Evolutionary conservation across 805 yeast species (phyloP).

Genomic region (Ogataea saltuana): DNA sequence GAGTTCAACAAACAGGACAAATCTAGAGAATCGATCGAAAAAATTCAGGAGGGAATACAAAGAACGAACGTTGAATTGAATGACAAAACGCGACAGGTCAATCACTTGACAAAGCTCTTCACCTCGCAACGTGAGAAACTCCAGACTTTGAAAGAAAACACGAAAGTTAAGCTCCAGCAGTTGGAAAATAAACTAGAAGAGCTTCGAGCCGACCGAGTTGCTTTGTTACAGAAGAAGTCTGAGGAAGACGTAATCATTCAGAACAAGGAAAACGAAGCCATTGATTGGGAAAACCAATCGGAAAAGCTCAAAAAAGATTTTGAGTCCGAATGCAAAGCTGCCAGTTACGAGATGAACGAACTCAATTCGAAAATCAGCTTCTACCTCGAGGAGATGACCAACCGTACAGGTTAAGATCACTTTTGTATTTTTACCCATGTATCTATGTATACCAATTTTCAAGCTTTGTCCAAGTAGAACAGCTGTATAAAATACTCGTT

Average conservation of each 20-base stretch:
- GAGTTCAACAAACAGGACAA: conserved; percentile 45
- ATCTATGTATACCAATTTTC: too few relatives aligned
- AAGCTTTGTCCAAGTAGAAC: conserved; percentile 42
- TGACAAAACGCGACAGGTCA: conserved; percentile 36
- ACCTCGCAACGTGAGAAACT: conserved; percentile 20
- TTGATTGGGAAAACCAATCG: conserved; percentile 35
- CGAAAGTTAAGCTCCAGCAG: conserved; percentile 43
- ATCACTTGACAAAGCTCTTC: conserved; percentile 41
- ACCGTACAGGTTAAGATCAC: conserved; percentile 18
- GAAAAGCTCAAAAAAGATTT: conserved; percentile 42
- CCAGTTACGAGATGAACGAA: conserved; percentile 54
- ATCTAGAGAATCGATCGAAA: conserved; percentile 26
- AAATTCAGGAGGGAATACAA: conserved; percentile 30
- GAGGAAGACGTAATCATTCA: conserved; percentile 46
- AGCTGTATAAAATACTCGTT: conserved; percentile 72
- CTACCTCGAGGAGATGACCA: conserved; percentile 54
- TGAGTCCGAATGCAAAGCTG: conserved; percentile 52
- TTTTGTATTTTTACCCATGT: conserved; percentile 19
- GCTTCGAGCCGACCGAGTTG: conserved; percentile 48
- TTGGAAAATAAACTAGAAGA: conserved; percentile 44
- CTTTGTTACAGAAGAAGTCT: conserved; percentile 49
- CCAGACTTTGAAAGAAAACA: conserved; percentile 24
- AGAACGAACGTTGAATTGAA: conserved; percentile 18
- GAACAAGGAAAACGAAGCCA: conserved; percentile 21
- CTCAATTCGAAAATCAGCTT: conserved; percentile 55